These are phyloP conservation scores for Ligustrum vulgare DNA, from an alignment of 257 asterid species.

Conservation along the genomic window DNA sequence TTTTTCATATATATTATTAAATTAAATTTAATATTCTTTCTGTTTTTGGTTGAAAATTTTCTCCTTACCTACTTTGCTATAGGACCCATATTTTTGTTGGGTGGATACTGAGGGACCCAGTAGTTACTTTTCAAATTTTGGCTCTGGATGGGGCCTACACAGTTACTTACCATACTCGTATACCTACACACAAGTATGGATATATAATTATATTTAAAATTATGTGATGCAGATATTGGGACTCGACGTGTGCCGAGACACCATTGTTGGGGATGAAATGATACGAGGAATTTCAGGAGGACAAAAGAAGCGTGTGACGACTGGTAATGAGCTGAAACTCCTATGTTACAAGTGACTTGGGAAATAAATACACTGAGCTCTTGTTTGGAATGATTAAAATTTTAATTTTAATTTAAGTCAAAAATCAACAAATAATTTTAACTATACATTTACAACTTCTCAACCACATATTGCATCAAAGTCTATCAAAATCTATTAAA, in stretches of 20 bases:
- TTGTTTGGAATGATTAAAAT: no score
- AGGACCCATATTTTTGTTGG: constrained; percentile 5
- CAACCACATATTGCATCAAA: no score
- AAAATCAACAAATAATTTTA: no score
- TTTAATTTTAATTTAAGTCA: no score
- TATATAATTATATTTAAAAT: not conserved
- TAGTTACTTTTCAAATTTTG: not conserved
- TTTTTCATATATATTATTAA: not conserved
- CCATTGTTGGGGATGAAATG: constrained; percentile 70
- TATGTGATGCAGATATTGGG: constrained; percentile 52
- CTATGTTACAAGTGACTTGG: not conserved
- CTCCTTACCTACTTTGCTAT: constrained; percentile 30
- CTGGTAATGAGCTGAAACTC: constrained; percentile 32
- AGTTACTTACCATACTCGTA: not conserved
- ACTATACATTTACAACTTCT: no score
- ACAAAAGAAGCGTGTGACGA: constrained; percentile 64
- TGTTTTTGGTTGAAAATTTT: constrained; percentile 18
- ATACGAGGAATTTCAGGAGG: constrained; percentile 73
- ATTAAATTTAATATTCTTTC: not conserved
- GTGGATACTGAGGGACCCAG: not conserved
- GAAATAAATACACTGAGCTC: not conserved
- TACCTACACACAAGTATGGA: not conserved
- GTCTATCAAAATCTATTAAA: no score
- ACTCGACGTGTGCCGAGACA: constrained; percentile 57
- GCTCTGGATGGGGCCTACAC: not conserved